Evolutionary conservation across 2,329 filamentous ascomycete genomes (phyloP).

Genomic region (Cercospora citrullina): DNA sequence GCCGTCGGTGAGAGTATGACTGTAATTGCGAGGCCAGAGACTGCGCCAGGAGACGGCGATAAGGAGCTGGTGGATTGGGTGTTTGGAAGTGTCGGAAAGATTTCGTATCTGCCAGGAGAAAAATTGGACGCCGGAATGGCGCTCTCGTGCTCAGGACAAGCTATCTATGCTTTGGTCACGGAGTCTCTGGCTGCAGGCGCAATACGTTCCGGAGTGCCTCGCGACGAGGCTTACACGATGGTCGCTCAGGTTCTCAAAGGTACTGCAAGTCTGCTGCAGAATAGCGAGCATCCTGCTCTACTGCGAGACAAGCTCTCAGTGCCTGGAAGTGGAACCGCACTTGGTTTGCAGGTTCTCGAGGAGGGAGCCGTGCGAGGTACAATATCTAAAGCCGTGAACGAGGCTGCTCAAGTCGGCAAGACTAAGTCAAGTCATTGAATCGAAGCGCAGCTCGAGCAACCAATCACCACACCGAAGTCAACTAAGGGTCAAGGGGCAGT

Average conservation of each 20-base stretch:
- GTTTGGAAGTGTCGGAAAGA: slow-evolving; percentile 71
- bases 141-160: slow-evolving; percentile 72
- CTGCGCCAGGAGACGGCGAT: slow-evolving; percentile 57
- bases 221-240: slow-evolving; percentile 72
- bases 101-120: slow-evolving; percentile 53
- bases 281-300: slow-evolving; percentile 62
- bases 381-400: slow-evolving; percentile 66
- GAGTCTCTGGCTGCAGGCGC: slow-evolving; percentile 76
- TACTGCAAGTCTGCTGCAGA: slow-evolving; percentile 65
- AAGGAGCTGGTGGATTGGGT: slow-evolving; percentile 69
- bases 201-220: slow-evolving; percentile 74
- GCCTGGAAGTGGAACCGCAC: too few relatives aligned
- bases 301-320: too few relatives aligned
- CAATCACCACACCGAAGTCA: too few relatives aligned
- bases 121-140: slow-evolving; percentile 74
- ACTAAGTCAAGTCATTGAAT: not conserved
- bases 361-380: slow-evolving; percentile 65
- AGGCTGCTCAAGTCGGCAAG: slow-evolving; percentile 43
- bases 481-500: too few relatives aligned
- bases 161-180: slow-evolving; percentile 73
- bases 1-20: slow-evolving; percentile 79
- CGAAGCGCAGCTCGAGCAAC: not conserved
- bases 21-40: slow-evolving; percentile 65
- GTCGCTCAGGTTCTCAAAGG: slow-evolving; percentile 77
- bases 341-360: slow-evolving; percentile 66